Evolutionary conservation across 805 yeast genomes (phyloP).

Genomic region (Wickerhamiella spandovensis): DNA sequence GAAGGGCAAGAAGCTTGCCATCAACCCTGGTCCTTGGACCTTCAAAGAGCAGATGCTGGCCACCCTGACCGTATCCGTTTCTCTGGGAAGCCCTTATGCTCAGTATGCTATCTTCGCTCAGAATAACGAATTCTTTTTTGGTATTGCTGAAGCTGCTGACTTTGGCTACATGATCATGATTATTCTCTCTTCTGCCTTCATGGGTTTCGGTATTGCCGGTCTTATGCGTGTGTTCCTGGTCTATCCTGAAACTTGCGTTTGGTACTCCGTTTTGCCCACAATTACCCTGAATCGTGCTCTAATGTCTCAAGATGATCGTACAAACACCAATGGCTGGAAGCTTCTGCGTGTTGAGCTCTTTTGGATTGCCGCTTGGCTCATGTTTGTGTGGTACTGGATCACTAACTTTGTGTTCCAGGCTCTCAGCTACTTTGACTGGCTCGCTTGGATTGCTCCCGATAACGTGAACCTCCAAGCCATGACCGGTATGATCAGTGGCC

Average conservation of each 20-base stretch:
- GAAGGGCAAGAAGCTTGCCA: slow-evolving; percentile 6
- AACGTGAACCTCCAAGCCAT: slow-evolving; percentile 35
- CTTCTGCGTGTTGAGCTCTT: slow-evolving; percentile 40
- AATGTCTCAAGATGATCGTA: slow-evolving; percentile 28
- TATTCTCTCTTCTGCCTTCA: slow-evolving; percentile 41
- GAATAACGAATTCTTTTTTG: slow-evolving; percentile 18
- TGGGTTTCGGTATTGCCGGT: slow-evolving; percentile 60
- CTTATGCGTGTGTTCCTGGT: slow-evolving; percentile 44
- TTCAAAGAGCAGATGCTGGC: slow-evolving; percentile 29
- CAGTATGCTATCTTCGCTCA: slow-evolving; percentile 25
- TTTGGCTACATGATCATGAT: slow-evolving; percentile 43
- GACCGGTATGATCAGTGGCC: slow-evolving; percentile 34
- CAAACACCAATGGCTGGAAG: slow-evolving; percentile 44
- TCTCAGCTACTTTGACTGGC: slow-evolving; percentile 49
- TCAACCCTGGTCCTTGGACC: slow-evolving; percentile 37
- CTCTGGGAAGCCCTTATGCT: slow-evolving; percentile 19
- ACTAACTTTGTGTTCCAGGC: slow-evolving; percentile 55
- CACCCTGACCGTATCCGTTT: slow-evolving; percentile 26
- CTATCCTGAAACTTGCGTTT: slow-evolving; percentile 38
- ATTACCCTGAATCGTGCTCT: slow-evolving; percentile 38
- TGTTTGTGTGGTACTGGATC: slow-evolving; percentile 50
- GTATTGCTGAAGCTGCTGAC: slow-evolving; percentile 15
- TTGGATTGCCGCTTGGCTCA: slow-evolving; percentile 27
- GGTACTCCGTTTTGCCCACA: slow-evolving; percentile 41
- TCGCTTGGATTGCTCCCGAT: slow-evolving; percentile 42